phyloP scores from a whole-genome alignment of 495 filamentous ascomycete genomes.

The Podospora didyma region DNA sequence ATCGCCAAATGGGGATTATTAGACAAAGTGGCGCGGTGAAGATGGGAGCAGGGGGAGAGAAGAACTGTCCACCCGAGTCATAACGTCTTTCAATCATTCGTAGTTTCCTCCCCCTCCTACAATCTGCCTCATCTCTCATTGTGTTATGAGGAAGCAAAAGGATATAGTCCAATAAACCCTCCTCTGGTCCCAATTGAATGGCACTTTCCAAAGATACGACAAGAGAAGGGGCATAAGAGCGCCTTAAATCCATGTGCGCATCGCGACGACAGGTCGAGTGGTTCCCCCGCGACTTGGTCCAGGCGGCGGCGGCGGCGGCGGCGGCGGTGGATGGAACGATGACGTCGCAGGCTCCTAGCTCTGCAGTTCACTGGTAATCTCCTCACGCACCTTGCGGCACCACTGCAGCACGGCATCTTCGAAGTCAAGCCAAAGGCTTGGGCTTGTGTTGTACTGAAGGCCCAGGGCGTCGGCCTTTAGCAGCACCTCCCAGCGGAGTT shows the following conservation, averaged over 20 bases:
- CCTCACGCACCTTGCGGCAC: slow-evolving; percentile 71
- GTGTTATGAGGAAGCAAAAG: too few species aligned
- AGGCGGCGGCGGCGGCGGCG: too few species aligned
- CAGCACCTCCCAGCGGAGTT: slow-evolving; percentile 88
- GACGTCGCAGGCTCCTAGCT: background rate
- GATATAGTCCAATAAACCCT: too few species aligned
- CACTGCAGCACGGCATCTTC: slow-evolving; percentile 76
- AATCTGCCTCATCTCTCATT: background rate
- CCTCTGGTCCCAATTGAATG: too few species aligned
- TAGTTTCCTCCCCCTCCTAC: background rate
- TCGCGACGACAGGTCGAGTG: too few species aligned
- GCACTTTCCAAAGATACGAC: too few species aligned
- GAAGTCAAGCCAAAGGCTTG: slow-evolving; percentile 70
- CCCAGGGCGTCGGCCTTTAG: slow-evolving; percentile 82
- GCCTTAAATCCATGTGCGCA: too few species aligned
- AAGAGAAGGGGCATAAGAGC: too few species aligned
- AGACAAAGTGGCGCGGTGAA: background rate
- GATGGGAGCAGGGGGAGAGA: background rate
- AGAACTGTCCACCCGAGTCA: slow-evolving; percentile 8
- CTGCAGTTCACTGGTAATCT: slow-evolving; percentile 51
- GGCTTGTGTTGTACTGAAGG: slow-evolving; percentile 66
- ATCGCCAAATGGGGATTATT: background rate
- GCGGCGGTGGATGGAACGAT: background rate
- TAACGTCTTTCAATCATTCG: slow-evolving; percentile 18
- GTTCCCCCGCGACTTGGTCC: too few species aligned